Base-by-base conservation (phyloP, 2,329 filamentous ascomycete species). In the Clarireedia hainanense region DNA sequence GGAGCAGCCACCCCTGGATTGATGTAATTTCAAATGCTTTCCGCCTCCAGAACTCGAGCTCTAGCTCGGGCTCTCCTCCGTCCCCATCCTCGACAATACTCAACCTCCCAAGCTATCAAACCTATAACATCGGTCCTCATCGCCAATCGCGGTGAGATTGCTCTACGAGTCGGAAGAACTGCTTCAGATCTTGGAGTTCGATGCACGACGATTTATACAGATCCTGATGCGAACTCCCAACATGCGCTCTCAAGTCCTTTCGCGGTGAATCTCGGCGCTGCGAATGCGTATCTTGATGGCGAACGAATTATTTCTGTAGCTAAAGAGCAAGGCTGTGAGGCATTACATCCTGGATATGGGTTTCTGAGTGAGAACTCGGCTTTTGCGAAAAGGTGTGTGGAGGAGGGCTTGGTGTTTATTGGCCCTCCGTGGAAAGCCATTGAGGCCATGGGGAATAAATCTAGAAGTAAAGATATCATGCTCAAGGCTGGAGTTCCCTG, bases 101-200 rank as follows among this genome's bases (percentile, higher is more conserved):
- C 61, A 36, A 58, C 58, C 14, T 36, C 56, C 23, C 20, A 58
- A 15, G 36, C 58, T 36, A 40, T 55, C 47, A 77, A 75, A 14
- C 78, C 81, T 30, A 81, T 85, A 63, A 84, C 83, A 55, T 95
- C 91, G 7, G 88, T 97, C 43, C 80, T 99, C 24, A 97, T 99
- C 69, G 94, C 94, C 53, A 99, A 99, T 71, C 86, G 94, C 64
- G 94, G 94, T 65, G 94, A 99, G 73, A 99, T 99, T 65, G 94
- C 94, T 50, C 79, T 99, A 69, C 88, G 94, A 63, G 94, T 99
- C 63, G 88, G 91, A 63, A 83, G 85, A 63, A 99, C 94, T 23
- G 94, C 94, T 36, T 80, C 88, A 50, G 83, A 87, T 61, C 87
- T 96, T 68, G 92, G 94, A 57, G 95, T 99, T 68, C 84, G 85